These are phyloP conservation scores for Hypomyces perniciosus DNA, from an alignment of 2,329 filamentous ascomycete species.

Conservation along the genomic window DNA sequence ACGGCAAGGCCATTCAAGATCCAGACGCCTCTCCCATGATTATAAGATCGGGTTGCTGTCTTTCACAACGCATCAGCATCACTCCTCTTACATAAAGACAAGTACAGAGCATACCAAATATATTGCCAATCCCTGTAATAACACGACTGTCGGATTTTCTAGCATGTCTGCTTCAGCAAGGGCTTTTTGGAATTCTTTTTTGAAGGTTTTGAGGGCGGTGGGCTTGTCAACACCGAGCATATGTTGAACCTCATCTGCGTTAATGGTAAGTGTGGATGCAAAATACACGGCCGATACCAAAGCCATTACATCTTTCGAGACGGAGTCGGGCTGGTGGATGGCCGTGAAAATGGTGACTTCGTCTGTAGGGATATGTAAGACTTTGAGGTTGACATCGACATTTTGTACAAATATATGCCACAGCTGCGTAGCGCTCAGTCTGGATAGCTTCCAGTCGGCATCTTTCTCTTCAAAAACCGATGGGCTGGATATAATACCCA, in stretches of 20 bases:
- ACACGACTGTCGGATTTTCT: constrained; percentile 31
- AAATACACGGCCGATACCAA: constrained; percentile 46
- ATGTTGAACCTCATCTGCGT: constrained; percentile 28
- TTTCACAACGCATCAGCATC: constrained; percentile 4
- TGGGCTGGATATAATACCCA: constrained; percentile 27
- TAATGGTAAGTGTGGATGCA: constrained; percentile 37
- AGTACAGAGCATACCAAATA: constrained; percentile 27
- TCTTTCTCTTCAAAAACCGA: constrained; percentile 13
- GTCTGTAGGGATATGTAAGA: constrained; percentile 25
- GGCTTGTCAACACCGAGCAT: constrained; percentile 20
- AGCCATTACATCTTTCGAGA: constrained; percentile 25
- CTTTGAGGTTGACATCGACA: constrained; percentile 25
- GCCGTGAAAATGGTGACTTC: constrained; percentile 29
- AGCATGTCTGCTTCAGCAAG: constrained; percentile 34
- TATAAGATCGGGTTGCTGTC: constrained; percentile 27
- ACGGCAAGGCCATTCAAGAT: constrained; percentile 39
- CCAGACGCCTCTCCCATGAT: constrained; percentile 31
- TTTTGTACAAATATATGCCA: constrained; percentile 26
- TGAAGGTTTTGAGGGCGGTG: constrained; percentile 23
- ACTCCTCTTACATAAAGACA: background rate
- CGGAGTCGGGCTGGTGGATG: constrained; percentile 22
- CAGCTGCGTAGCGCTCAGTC: constrained; percentile 21
- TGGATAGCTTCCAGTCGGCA: constrained; percentile 21
- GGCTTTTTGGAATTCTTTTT: constrained; percentile 31
- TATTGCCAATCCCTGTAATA: constrained; percentile 32